Conservation (phyloP, 1,284 basidiomycete species). For the Uromyces viciae-fabae region DNA sequence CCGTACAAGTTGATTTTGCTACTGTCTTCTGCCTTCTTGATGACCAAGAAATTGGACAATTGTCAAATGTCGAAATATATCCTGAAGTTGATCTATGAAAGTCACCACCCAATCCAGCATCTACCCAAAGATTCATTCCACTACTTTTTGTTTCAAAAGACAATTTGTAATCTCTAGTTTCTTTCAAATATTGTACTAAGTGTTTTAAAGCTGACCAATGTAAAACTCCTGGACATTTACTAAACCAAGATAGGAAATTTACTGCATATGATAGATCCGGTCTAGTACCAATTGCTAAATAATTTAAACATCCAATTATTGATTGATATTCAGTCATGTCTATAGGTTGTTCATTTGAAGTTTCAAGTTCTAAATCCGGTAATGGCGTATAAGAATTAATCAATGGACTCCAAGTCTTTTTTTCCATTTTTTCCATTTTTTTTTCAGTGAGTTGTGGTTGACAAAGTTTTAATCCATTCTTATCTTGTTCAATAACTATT, state of each 20-base stretch:
- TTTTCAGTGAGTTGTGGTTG: not conserved
- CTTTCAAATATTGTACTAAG: too few species aligned
- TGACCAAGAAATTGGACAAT: too few species aligned
- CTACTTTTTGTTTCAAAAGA: too few species aligned
- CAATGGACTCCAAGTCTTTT: not conserved
- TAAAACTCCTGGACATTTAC: not conserved
- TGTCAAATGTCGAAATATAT: too few species aligned
- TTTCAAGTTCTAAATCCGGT: not conserved
- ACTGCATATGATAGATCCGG: not conserved
- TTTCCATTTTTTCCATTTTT: not conserved
- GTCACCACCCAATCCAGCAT: too few species aligned
- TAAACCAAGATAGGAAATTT: not conserved
- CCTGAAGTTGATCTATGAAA: too few species aligned
- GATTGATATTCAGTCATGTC: not conserved
- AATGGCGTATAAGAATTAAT: not conserved
- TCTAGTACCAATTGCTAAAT: not conserved
- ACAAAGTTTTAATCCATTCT: not conserved
- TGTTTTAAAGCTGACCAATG: not conserved
- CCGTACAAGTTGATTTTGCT: too few species aligned
- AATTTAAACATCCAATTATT: not conserved
- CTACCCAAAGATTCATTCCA: too few species aligned
- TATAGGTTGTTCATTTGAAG: not conserved
- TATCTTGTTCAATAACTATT: not conserved
- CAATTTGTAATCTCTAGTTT: too few species aligned
- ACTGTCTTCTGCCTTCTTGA: too few species aligned